Base-by-base conservation (phyloP, 1,139 yeast genomes). In the Kurtzmaniella quercitrusa region DNA sequence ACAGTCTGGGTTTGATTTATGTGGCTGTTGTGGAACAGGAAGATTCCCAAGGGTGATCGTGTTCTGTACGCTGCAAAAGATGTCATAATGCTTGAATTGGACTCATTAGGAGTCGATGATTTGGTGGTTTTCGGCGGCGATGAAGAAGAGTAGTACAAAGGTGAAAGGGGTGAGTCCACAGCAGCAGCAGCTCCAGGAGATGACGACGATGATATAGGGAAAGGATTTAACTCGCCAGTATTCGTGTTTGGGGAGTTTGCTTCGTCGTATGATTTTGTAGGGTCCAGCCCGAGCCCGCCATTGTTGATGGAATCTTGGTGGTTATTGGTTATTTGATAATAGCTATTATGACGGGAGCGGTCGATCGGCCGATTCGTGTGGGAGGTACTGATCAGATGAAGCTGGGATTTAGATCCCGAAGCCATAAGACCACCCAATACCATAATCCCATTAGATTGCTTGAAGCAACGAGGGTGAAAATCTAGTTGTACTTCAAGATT, bases 401-500 rank as follows among this genome's bases (percentile, higher is more conserved):
- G 64, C 56, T 12, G 61, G 53, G 10, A 67, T 60, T 41, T 27
- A 4, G 31, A 6, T 10, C 31, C 31, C 10, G 31, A 67, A 7
- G 31, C 31, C n/a, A 27, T 65, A n/a, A 85, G 73, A 1, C 95
- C 95, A 2, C 95, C 95, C 11, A 82, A 75, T 1, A 83, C 91
- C 41, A 81, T 57, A 7, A 81, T 83, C 47, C 75, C 76, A 29
- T 51, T 43, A 11, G 70, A 60, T 47, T 83, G 84, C 48, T 79
- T 77, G 50, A 86, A 76, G 57, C 95, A 86, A 42, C 89, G 69
- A 1, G 95, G 94, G 38, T 79, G 77, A 56, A 66, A 70, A 41
- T 60, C 63, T 31, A 85, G 73, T 47, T 73, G 73, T 25, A 78
- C 68, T 23, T 76, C 66, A 17, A 65, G 64, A 29, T 48, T 45